phyloP scores from a whole-genome alignment of 2,329 filamentous ascomycete genomes.

The Setomelanomma holmii region DNA sequence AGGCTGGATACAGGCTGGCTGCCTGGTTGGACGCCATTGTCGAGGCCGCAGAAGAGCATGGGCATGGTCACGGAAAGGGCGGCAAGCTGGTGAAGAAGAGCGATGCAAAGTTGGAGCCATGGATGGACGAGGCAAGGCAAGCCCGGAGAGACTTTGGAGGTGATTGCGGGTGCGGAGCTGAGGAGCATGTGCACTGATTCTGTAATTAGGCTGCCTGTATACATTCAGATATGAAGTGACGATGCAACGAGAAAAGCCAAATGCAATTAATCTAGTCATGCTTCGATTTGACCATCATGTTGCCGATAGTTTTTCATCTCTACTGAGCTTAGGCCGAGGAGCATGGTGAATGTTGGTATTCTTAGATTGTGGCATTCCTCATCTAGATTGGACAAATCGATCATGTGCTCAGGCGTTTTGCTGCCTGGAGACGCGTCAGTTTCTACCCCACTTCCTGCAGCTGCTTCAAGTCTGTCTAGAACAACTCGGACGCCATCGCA shows the following conservation, averaged over 20 bases:
- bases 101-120: constrained; percentile 28
- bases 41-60: constrained; percentile 20
- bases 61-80: constrained; percentile 11
- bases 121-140: constrained; percentile 37
- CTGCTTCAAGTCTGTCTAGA: too few species aligned
- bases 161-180: constrained; percentile 28
- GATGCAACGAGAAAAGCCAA: neutral
- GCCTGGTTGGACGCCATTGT: constrained; percentile 42
- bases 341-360: too few species aligned
- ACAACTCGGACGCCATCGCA: neutral
- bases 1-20: constrained; percentile 44
- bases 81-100: constrained; percentile 16
- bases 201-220: neutral
- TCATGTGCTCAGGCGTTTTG: neutral
- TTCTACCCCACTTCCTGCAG: neutral
- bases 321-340: too few species aligned
- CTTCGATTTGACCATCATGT: neutral
- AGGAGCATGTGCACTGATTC: constrained; percentile 31
- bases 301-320: too few species aligned
- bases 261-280: neutral
- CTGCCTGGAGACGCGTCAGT: neutral
- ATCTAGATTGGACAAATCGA: neutral
- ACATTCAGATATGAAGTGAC: neutral
- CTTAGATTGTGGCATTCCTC: too few species aligned
- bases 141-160: constrained; percentile 37